Conservation (phyloP, 2,329 filamentous ascomycete genomes). For the Sclerotinia sclerotiorum region DNA sequence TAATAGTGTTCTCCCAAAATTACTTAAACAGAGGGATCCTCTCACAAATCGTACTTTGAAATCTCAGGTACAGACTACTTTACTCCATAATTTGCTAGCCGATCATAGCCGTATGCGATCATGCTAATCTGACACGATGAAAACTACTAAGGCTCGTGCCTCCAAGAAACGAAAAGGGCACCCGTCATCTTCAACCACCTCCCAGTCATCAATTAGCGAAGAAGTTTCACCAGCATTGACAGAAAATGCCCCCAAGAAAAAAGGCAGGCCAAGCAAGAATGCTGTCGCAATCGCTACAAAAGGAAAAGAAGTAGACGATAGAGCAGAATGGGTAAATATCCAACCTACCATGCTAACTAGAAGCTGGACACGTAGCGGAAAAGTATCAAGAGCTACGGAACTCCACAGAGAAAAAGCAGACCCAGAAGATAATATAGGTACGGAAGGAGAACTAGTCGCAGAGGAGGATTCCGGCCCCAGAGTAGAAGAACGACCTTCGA, state of each 20-base stretch:
- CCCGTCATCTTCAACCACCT: neutral
- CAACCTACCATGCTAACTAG: neutral
- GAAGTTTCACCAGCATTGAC: neutral
- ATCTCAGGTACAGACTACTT: neutral
- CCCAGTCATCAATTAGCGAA: neutral
- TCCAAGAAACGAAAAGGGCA: neutral
- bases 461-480: neutral
- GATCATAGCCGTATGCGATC: neutral
- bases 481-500: neutral
- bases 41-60: neutral
- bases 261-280: neutral
- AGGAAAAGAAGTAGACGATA: neutral
- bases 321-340: neutral
- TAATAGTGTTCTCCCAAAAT: too few species aligned
- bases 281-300: neutral
- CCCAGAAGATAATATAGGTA: neutral
- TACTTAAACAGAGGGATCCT: too few species aligned
- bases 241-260: neutral
- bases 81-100: neutral
- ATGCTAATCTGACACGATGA: neutral
- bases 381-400: neutral
- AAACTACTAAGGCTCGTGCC: neutral
- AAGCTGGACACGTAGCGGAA: neutral
- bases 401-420: neutral
- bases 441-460: neutral